phyloP scores from a whole-genome alignment of 2,329 filamentous ascomycete genomes.

The Paraphaeosphaeria minitans region DNA sequence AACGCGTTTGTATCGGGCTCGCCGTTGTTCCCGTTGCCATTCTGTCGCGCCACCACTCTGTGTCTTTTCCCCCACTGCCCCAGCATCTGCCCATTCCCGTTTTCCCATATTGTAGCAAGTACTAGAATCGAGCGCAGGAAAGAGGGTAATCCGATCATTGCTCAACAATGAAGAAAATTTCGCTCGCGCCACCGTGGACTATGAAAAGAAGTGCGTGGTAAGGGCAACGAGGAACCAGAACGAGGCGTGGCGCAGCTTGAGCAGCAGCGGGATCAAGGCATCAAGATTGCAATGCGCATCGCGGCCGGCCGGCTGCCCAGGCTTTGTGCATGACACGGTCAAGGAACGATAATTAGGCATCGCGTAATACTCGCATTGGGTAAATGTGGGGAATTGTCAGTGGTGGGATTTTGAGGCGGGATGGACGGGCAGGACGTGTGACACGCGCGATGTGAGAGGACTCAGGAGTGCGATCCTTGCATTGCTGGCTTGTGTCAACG shows the following conservation, averaged over 20 bases:
- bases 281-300: conserved; percentile 16
- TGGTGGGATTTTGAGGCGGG: not conserved
- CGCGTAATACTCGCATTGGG: not conserved
- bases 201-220: conserved; percentile 13
- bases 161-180: conserved; percentile 36
- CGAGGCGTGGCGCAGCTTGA: conserved; percentile 8
- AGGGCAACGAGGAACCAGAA: conserved; percentile 1
- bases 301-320: conserved; percentile 11
- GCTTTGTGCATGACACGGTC: conserved; percentile 14
- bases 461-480: not conserved
- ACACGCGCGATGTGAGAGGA: conserved; percentile 7
- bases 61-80: conserved; percentile 23
- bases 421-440: not conserved
- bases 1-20: conserved; percentile 49
- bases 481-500: not conserved
- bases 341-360: conserved; percentile 14
- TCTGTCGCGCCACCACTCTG: conserved; percentile 19
- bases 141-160: conserved; percentile 31
- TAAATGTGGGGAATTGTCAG: not conserved
- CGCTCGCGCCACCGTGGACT: conserved; percentile 25
- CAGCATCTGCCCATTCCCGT: conserved; percentile 35
- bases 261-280: conserved; percentile 15
- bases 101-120: conserved; percentile 24
- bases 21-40: conserved; percentile 19
- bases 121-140: conserved; percentile 20